A percentile compares a stretch with the other conserved stretches of the same genome.
Evolutionary conservation across 2,329 filamentous ascomycete genomes (phyloP).

Genomic region (Colletotrichum echinochloae): DNA sequence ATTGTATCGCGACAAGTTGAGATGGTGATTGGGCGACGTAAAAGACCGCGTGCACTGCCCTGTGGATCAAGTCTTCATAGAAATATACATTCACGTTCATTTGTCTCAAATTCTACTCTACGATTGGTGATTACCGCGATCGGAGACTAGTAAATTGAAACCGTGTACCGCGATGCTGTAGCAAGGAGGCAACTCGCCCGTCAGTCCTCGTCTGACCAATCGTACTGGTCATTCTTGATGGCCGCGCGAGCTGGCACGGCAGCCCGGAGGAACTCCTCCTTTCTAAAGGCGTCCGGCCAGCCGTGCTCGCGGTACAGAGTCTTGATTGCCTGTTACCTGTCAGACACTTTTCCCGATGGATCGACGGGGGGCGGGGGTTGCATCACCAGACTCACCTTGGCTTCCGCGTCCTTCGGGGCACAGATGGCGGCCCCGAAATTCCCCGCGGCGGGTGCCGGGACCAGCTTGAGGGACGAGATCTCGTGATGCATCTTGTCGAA

Average conservation of each 20-base stretch:
- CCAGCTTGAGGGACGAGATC: slow-evolving; percentile 7
- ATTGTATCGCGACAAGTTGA: slow-evolving; percentile 42
- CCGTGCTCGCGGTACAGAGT: slow-evolving; percentile 18
- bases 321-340: slow-evolving; percentile 11
- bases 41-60: no score
- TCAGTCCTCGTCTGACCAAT: slow-evolving; percentile 14
- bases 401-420: slow-evolving; percentile 3
- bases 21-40: no score
- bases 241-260: slow-evolving; percentile 14
- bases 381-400: slow-evolving; percentile 11
- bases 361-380: not conserved
- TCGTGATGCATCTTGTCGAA: slow-evolving; percentile 21
- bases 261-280: slow-evolving; percentile 22
- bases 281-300: slow-evolving; percentile 18
- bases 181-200: not conserved
- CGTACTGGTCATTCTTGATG: slow-evolving; percentile 20
- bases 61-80: no score
- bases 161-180: no score
- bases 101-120: no score
- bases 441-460: slow-evolving; percentile 21
- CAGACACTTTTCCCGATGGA: not conserved
- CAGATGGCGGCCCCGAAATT: slow-evolving; percentile 21
- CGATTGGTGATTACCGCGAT: no score
- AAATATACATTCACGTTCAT: no score
- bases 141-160: no score